A percentile compares a stretch with the other conserved stretches of the same genome.
These are phyloP conservation scores for Sphaerulina vaccinii DNA, from an alignment of 2,329 filamentous ascomycete species.

Conservation along the genomic window DNA sequence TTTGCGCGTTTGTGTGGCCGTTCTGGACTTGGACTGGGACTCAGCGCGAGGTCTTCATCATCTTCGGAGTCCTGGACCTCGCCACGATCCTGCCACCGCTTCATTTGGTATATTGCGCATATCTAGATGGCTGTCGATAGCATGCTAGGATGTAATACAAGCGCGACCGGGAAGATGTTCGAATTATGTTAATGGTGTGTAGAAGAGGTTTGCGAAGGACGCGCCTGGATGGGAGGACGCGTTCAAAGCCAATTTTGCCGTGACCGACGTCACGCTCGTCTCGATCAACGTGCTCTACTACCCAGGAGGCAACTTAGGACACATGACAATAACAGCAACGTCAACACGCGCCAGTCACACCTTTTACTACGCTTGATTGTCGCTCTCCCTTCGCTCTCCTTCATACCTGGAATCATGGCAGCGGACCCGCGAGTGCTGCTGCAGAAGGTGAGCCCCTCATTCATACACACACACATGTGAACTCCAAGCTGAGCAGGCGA, in stretches of 20 bases:
- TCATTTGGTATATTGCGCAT: conserved; percentile 42
- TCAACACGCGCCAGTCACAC: too few species aligned
- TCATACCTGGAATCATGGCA: conserved; percentile 63
- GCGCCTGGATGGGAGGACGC: too few species aligned
- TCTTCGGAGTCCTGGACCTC: conserved; percentile 54
- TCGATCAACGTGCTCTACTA: too few species aligned
- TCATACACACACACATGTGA: conserved; percentile 11
- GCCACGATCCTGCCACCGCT: conserved; percentile 50
- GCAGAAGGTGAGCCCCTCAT: conserved; percentile 61
- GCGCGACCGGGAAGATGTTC: too few species aligned
- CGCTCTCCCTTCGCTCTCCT: too few species aligned
- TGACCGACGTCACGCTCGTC: too few species aligned
- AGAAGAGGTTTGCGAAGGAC: too few species aligned
- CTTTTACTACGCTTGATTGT: too few species aligned
- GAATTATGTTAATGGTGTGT: too few species aligned
- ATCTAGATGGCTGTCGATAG: conserved; percentile 8
- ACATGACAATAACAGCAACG: too few species aligned
- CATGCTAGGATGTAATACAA: background rate
- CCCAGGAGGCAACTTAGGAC: too few species aligned
- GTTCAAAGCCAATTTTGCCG: too few species aligned
- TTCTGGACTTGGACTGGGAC: conserved; percentile 26
- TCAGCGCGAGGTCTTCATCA: conserved; percentile 40
- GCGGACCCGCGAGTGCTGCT: conserved; percentile 76
- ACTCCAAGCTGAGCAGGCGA: background rate
- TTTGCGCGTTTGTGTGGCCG: conserved; percentile 27